Base-by-base conservation (phyloP, 129 eudicot species). In the Mikania micrantha region DNA sequence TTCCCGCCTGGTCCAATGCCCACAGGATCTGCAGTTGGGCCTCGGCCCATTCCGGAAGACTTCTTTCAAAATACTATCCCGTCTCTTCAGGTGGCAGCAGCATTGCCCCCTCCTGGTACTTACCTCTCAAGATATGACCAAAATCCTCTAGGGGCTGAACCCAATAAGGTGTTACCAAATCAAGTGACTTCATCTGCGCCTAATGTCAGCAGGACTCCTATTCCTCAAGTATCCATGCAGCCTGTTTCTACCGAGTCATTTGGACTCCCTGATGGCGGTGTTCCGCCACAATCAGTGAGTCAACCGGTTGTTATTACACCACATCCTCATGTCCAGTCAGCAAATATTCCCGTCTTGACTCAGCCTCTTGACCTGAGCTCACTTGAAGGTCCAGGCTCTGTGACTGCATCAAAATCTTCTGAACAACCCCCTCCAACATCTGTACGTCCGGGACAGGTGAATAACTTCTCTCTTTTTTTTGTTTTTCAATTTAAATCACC, bases 361-460 rank as follows among this genome's bases (percentile, higher is more conserved):
- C 99, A 93, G 70, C 96, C 99, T 19, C 95, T 93, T 66, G 99
- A 93, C 75, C 92, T 93, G 56, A 93, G 99, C 67, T 79, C 95
- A 31, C 91, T 93, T 38, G 99, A 90, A 80, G 83, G 73, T 72
- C 95, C 95, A 42, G 95, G 96, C 13, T 69, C 96, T 17, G 77
- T 57, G 9, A 79, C 64, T 60, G 57, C 88, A 32, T 87, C 69
- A 60, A 82, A 82, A 80, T 35, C 85, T 66, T 68, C 89, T 44
- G 89, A 85, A 21, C 95, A 74, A 17, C 81, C 96, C 40, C 87
- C 98, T 19, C 97, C 97, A 38, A 86, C 82, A 78, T 74, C 96
- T 67, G 99, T 93, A 76, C 99, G 99, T 62, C 99, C 99, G 52
- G 99, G 99, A 36, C 99, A 88, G 90, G 99, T 93, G 67, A 60